Evolutionary conservation across 208 protist genomes (phyloP).

Genomic region (Trypanosoma conorhini): DNA sequence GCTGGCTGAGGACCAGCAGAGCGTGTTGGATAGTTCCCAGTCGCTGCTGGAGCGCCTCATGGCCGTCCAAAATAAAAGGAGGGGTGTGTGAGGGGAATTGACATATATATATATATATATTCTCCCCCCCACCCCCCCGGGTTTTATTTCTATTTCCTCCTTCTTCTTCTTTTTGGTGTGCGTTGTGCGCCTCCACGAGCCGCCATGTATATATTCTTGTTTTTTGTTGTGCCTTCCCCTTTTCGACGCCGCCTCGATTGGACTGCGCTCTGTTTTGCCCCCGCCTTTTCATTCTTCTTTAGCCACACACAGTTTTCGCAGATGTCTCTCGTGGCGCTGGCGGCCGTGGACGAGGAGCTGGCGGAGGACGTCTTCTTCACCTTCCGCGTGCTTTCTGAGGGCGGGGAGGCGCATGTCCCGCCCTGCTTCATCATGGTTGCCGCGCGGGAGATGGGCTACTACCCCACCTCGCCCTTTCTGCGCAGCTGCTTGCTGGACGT

Average conservation of each 20-base stretch:
- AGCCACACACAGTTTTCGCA: no score
- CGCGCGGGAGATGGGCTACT: slow-evolving; percentile 59
- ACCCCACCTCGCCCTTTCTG: slow-evolving; percentile 42
- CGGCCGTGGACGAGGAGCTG: not conserved
- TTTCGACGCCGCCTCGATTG: slow-evolving; percentile 7
- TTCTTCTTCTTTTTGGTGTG: slow-evolving; percentile 3
- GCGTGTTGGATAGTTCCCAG: slow-evolving; percentile 5
- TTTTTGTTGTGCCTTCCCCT: not conserved
- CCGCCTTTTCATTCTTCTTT: slow-evolving; percentile 1
- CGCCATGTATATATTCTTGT: not conserved
- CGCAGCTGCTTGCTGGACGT: slow-evolving; percentile 24
- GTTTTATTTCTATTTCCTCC: not conserved
- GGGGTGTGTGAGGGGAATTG: not conserved
- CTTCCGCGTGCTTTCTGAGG: slow-evolving; percentile 11
- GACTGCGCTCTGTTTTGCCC: not conserved
- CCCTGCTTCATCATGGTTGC: slow-evolving; percentile 32
- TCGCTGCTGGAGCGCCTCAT: slow-evolving; percentile 6
- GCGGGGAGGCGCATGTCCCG: slow-evolving; percentile 49
- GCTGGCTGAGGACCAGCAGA: slow-evolving; percentile 8
- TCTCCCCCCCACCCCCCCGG: no score
- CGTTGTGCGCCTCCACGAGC: not conserved
- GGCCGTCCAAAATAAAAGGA: slow-evolving; percentile 7
- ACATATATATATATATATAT: no score
- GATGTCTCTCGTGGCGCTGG: slow-evolving; percentile 1
- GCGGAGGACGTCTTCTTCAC: slow-evolving; percentile 20